A percentile compares a stretch with the other conserved stretches of the same genome.
Evolutionary conservation across 1,139 yeast genomes (phyloP).

Genomic region (Pichia sp.): DNA sequence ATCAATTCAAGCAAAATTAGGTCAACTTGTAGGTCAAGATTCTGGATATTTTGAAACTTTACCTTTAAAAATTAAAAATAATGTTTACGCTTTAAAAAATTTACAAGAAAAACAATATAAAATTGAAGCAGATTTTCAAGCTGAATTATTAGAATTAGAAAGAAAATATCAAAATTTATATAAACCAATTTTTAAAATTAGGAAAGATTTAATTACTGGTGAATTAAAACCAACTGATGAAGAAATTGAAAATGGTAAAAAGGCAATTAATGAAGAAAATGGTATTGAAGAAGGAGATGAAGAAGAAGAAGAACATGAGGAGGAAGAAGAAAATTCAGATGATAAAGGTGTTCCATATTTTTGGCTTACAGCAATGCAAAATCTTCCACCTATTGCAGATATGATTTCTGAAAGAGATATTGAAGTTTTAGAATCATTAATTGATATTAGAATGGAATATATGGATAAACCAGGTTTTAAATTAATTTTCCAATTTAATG

Average conservation of each 20-base stretch:
- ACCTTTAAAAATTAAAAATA: slow-evolving; percentile 67
- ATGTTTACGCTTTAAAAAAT: slow-evolving; percentile 81
- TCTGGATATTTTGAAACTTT: slow-evolving; percentile 79
- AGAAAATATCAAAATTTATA: slow-evolving; percentile 70
- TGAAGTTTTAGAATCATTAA: slow-evolving; percentile 66
- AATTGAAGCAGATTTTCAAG: slow-evolving; percentile 87
- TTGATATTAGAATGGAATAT: slow-evolving; percentile 76
- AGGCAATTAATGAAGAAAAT: slow-evolving; percentile 38
- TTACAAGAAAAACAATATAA: slow-evolving; percentile 76
- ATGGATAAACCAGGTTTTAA: slow-evolving; percentile 86
- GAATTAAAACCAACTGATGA: slow-evolving; percentile 67
- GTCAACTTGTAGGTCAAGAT: slow-evolving; percentile 76
- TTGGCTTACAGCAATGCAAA: slow-evolving; percentile 95
- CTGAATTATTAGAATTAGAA: slow-evolving; percentile 81
- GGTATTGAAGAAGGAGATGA: slow-evolving; percentile 29
- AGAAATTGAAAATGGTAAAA: slow-evolving; percentile 72
- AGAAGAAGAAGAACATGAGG: slow-evolving; percentile 41
- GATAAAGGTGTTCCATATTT: slow-evolving; percentile 86
- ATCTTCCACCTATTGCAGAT: slow-evolving; percentile 74
- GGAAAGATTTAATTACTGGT: slow-evolving; percentile 71
- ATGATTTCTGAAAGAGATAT: slow-evolving; percentile 87
- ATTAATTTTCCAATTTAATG: slow-evolving; percentile 71
- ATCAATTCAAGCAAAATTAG: slow-evolving; percentile 88
- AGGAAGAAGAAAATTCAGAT: slow-evolving; percentile 31
- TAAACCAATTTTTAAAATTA: slow-evolving; percentile 62